Percentiles rank a stretch among this genome's conserved stretches.
Evolutionary conservation across 1,139 yeast genomes (phyloP).

Genomic region (Suhomyces bolitotheri): DNA sequence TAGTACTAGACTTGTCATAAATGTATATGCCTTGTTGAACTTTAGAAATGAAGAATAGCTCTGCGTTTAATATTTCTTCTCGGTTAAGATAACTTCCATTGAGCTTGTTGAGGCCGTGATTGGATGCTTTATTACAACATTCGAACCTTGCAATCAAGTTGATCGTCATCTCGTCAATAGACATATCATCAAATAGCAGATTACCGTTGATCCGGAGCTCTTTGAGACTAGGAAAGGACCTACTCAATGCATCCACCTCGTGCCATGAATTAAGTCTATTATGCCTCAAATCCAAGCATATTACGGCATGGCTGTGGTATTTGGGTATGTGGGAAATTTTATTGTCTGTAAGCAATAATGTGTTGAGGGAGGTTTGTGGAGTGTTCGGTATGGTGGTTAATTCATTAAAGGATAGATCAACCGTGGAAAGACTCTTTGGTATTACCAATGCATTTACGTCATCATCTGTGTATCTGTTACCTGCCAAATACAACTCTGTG

Average conservation of each 20-base stretch:
- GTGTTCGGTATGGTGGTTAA: constrained; percentile 35
- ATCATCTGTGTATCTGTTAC: constrained; percentile 39
- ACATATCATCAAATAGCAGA: constrained; percentile 43
- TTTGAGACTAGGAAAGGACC: constrained; percentile 37
- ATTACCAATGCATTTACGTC: constrained; percentile 17
- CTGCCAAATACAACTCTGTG: constrained; percentile 45
- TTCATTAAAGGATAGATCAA: constrained; percentile 51
- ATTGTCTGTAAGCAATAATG: constrained; percentile 31
- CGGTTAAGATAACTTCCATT: constrained; percentile 56
- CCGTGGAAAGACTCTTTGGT: constrained; percentile 19
- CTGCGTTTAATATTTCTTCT: constrained; percentile 62
- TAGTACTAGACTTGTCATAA: constrained; percentile 22
- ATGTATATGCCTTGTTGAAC: constrained; percentile 35
- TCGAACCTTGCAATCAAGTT: constrained; percentile 53
- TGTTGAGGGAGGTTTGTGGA: constrained; percentile 3
- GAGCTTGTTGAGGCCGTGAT: constrained; percentile 34
- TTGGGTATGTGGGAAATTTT: constrained; percentile 13
- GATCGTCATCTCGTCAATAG: constrained; percentile 38
- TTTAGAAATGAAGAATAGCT: constrained; percentile 61
- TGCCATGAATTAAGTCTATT: constrained; percentile 51
- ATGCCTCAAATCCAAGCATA: constrained; percentile 46
- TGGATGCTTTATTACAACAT: constrained; percentile 17
- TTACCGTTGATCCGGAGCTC: constrained; percentile 53
- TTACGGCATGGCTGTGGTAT: constrained; percentile 4
- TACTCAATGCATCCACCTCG: constrained; percentile 41